A percentile compares a stretch with the other conserved stretches of the same genome.
Evolutionary conservation across 169 alveolate species (phyloP).

Genomic region (Blepharisma undulans): DNA sequence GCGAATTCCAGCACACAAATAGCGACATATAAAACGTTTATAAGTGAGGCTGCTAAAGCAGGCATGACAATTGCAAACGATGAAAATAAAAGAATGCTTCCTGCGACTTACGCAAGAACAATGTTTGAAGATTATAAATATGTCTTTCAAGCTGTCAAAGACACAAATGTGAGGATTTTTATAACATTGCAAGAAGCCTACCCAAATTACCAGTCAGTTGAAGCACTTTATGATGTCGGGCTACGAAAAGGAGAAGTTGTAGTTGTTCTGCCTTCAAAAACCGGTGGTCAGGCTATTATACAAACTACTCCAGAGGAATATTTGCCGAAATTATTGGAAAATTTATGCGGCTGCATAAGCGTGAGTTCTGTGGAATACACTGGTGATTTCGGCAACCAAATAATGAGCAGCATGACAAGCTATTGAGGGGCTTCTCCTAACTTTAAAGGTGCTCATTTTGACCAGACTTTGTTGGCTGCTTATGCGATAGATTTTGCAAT

Average conservation of each 20-base stretch:
- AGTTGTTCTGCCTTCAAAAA: background rate
- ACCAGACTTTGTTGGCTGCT: background rate
- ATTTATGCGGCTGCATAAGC: background rate
- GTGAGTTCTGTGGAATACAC: background rate
- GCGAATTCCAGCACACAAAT: background rate
- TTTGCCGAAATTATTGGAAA: background rate
- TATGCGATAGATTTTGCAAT: background rate
- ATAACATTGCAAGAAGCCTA: background rate
- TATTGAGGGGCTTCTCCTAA: background rate
- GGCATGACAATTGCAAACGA: background rate
- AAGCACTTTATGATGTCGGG: slow-evolving; percentile 32
- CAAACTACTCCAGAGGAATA: background rate
- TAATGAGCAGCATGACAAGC: background rate
- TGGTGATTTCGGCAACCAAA: background rate
- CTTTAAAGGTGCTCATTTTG: background rate
- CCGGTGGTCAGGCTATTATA: background rate
- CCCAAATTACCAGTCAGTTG: background rate
- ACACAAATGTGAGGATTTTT: background rate
- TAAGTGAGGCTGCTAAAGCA: background rate
- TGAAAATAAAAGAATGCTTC: background rate
- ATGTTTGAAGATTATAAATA: background rate
- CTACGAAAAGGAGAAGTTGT: slow-evolving; percentile 9
- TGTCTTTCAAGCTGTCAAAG: background rate
- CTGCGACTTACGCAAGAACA: background rate
- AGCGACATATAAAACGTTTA: background rate